These are phyloP conservation scores for Tolypocladium nubicola DNA, from an alignment of 2,329 filamentous ascomycete species.

Conservation along the genomic window DNA sequence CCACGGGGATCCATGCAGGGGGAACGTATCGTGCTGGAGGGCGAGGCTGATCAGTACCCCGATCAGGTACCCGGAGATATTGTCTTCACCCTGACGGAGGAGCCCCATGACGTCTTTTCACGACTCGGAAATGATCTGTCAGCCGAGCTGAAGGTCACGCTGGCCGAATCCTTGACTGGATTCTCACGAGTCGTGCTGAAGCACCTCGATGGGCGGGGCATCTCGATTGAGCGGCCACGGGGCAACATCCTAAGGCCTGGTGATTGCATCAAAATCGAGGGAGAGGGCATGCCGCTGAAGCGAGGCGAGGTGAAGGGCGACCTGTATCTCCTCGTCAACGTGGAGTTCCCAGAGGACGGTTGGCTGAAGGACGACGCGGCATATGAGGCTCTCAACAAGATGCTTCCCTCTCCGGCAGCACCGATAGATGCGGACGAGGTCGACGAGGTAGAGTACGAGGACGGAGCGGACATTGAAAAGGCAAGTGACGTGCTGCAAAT, in stretches of 20 bases:
- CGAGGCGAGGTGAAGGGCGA: slow-evolving; percentile 75
- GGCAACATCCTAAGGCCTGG: slow-evolving; percentile 76
- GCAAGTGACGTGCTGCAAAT: slow-evolving; percentile 29
- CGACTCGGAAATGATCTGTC: slow-evolving; percentile 77
- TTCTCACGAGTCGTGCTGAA: slow-evolving; percentile 86
- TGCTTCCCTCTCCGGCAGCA: slow-evolving; percentile 57
- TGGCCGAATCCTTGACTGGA: slow-evolving; percentile 76
- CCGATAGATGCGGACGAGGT: slow-evolving; percentile 61
- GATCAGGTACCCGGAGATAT: slow-evolving; percentile 88
- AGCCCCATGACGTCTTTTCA: slow-evolving; percentile 70
- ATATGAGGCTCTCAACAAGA: slow-evolving; percentile 59
- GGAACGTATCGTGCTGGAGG: slow-evolving; percentile 81
- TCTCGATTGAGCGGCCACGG: slow-evolving; percentile 67
- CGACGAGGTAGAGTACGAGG: slow-evolving; percentile 81
- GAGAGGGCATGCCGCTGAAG: slow-evolving; percentile 94
- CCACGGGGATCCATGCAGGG: slow-evolving; percentile 78
- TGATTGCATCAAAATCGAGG: slow-evolving; percentile 73
- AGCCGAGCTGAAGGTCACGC: slow-evolving; percentile 68
- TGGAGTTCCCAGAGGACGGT: slow-evolving; percentile 79
- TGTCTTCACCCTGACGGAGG: slow-evolving; percentile 77
- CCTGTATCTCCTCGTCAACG: slow-evolving; percentile 74
- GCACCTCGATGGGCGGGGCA: slow-evolving; percentile 87
- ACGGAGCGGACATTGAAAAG: slow-evolving; percentile 73
- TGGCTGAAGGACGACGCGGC: slow-evolving; percentile 68
- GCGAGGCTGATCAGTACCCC: slow-evolving; percentile 87